These are phyloP conservation scores for Candida buenavistaensis DNA, from an alignment of 1,139 yeast species.

Conservation along the genomic window DNA sequence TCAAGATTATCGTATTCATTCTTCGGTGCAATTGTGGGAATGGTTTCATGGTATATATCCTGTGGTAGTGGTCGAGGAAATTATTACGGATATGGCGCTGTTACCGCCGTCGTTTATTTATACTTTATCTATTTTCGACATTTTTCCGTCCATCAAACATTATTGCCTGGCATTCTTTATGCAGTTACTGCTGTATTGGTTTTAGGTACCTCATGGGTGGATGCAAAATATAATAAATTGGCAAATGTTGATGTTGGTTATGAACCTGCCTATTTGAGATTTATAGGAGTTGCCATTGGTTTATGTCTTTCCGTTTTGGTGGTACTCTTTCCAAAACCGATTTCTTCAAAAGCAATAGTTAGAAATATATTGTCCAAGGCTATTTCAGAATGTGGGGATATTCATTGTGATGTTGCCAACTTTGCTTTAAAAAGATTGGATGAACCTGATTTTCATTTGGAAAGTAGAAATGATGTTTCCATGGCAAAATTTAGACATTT, in stretches of 20 bases:
- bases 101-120: slow-evolving; percentile 27
- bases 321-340: slow-evolving; percentile 31
- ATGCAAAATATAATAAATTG: slow-evolving; percentile 19
- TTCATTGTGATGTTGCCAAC: slow-evolving; percentile 31
- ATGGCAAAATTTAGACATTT: slow-evolving; percentile 24
- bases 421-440: slow-evolving; percentile 28
- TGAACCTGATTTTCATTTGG: slow-evolving; percentile 21
- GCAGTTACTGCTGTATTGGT: slow-evolving; percentile 33
- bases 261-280: slow-evolving; percentile 29
- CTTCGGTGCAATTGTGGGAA: slow-evolving; percentile 32
- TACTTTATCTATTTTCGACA: slow-evolving; percentile 31
- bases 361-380: slow-evolving; percentile 25
- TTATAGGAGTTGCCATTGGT: slow-evolving; percentile 31
- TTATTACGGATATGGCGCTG: slow-evolving; percentile 33
- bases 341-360: slow-evolving; percentile 30
- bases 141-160: slow-evolving; percentile 29
- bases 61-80: slow-evolving; percentile 33
- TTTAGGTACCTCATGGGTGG: slow-evolving; percentile 38
- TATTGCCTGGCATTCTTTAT: slow-evolving; percentile 30
- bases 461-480: slow-evolving; percentile 24
- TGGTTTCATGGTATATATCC: slow-evolving; percentile 40
- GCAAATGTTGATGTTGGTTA: slow-evolving; percentile 31
- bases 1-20: slow-evolving; percentile 30
- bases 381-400: slow-evolving; percentile 26
- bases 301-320: slow-evolving; percentile 32